Percentiles rank a stretch among this genome's conserved stretches.
These are phyloP conservation scores for Leccinum rimulosum DNA, from an alignment of 768 basidiomycete species.

Conservation along the genomic window DNA sequence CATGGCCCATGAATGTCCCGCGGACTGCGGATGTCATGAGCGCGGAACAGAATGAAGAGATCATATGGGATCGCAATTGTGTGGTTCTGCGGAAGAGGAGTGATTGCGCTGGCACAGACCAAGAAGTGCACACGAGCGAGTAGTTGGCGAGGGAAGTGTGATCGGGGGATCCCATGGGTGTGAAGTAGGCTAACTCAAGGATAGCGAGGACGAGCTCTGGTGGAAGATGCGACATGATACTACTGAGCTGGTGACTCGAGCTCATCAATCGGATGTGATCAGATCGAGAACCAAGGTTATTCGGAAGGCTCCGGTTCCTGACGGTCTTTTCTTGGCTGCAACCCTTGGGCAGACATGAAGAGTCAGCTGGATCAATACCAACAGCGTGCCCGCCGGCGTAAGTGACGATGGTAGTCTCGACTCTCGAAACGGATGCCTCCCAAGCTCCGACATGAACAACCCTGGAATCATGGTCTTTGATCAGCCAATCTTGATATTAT, in stretches of 20 bases:
- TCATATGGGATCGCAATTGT: constrained; percentile 1
- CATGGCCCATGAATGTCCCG: constrained; percentile 14
- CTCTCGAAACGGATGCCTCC: background rate
- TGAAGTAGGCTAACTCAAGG: constrained; percentile 29
- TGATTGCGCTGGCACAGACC: constrained; percentile 29
- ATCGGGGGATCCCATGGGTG: constrained; percentile 14
- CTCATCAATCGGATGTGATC: background rate
- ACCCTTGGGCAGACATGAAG: background rate
- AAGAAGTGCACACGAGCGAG: constrained; percentile 27
- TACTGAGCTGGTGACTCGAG: background rate
- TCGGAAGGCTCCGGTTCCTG: background rate
- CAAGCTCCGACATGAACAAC: constrained; percentile 19
- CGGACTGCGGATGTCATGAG: constrained; percentile 15
- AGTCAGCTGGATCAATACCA: background rate
- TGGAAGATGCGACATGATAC: constrained; percentile 13
- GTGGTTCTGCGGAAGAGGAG: constrained; percentile 28
- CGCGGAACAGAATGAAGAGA: constrained; percentile 16
- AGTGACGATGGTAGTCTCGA: background rate
- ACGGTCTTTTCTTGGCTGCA: background rate
- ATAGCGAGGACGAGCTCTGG: constrained; percentile 22
- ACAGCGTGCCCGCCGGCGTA: background rate
- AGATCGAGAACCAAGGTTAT: background rate
- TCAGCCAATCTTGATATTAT: constrained; percentile 17
- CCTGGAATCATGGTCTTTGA: constrained; percentile 1
- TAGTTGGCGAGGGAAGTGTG: constrained; percentile 20